Evolutionary conservation across 2,329 filamentous ascomycete species (phyloP).

Genomic region (Penicillium sp.): DNA sequence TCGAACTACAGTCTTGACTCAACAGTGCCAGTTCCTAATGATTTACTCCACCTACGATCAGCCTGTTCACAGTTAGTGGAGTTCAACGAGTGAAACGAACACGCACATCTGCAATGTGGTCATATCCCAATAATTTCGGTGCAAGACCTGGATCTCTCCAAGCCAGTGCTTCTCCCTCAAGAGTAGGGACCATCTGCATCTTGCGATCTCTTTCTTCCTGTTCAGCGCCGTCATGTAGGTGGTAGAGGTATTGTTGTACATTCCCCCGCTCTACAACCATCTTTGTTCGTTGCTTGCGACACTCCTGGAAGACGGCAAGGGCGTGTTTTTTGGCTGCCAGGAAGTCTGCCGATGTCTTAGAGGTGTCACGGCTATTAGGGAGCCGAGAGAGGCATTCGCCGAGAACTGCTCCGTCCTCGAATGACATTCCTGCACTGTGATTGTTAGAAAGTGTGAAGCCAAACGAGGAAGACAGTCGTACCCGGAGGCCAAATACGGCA

Average conservation of each 20-base stretch:
- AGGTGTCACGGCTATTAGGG: constrained; percentile 33
- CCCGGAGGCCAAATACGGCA: constrained; percentile 59
- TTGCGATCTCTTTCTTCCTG: constrained; percentile 53
- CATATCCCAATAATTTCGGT: constrained; percentile 41
- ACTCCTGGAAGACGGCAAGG: constrained; percentile 52
- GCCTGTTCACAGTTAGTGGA: constrained; percentile 4
- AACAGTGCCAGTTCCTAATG: background rate
- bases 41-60: constrained; percentile 8
- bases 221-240: constrained; percentile 57
- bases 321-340: constrained; percentile 34
- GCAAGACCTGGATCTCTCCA: constrained; percentile 43
- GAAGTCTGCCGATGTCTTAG: constrained; percentile 22
- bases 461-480: constrained; percentile 5
- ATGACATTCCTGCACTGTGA: constrained; percentile 55
- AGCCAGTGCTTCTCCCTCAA: constrained; percentile 40
- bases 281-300: constrained; percentile 57
- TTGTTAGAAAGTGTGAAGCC: background rate
- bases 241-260: constrained; percentile 61
- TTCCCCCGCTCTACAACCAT: constrained; percentile 59
- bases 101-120: constrained; percentile 38
- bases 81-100: background rate
- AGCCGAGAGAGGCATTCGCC: constrained; percentile 54
- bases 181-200: constrained; percentile 38
- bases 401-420: constrained; percentile 59
- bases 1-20: constrained; percentile 13